Evolutionary conservation across 768 basidiomycete genomes (phyloP).

Genomic region (Saitozyma sp.): DNA sequence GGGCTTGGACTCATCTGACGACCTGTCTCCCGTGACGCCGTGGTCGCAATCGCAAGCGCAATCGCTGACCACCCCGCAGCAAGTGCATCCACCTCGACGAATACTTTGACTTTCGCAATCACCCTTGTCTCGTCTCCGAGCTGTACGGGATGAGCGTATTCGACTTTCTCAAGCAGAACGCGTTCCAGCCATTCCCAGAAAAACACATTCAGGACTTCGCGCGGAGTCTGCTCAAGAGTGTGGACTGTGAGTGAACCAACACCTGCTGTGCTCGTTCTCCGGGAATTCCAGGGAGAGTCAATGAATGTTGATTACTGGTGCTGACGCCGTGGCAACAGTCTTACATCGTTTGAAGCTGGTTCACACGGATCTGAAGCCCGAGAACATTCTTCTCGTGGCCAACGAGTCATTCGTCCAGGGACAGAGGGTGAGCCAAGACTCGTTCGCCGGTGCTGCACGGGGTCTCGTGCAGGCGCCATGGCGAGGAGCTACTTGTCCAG

Average conservation of each 20-base stretch:
- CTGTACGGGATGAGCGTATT: conserved; percentile 96
- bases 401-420: conserved; percentile 61
- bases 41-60: not conserved
- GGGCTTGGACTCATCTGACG: conserved; percentile 1
- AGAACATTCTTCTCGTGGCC: conserved; percentile 92
- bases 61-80: conserved; percentile 49
- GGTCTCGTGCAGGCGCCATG: too few relatives aligned
- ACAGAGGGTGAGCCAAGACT: conserved; percentile 37
- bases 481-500: not conserved
- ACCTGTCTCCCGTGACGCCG: conserved; percentile 24
- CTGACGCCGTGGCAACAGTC: conserved; percentile 60
- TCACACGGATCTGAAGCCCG: conserved; percentile 98
- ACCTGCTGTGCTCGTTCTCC: not conserved
- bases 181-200: conserved; percentile 93
- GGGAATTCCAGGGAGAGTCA: not conserved
- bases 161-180: conserved; percentile 97
- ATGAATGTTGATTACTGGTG: not conserved
- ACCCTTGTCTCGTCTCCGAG: conserved; percentile 95
- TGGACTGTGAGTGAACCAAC: conserved; percentile 71
- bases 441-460: not conserved
- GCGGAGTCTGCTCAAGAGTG: conserved; percentile 82
- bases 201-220: conserved; percentile 96
- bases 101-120: conserved; percentile 95
- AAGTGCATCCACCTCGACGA: conserved; percentile 96
- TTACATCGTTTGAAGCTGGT: conserved; percentile 85